These are phyloP conservation scores for Cercospora zeae-maydis DNA, from an alignment of 2,329 filamentous ascomycete species.

Conservation along the genomic window DNA sequence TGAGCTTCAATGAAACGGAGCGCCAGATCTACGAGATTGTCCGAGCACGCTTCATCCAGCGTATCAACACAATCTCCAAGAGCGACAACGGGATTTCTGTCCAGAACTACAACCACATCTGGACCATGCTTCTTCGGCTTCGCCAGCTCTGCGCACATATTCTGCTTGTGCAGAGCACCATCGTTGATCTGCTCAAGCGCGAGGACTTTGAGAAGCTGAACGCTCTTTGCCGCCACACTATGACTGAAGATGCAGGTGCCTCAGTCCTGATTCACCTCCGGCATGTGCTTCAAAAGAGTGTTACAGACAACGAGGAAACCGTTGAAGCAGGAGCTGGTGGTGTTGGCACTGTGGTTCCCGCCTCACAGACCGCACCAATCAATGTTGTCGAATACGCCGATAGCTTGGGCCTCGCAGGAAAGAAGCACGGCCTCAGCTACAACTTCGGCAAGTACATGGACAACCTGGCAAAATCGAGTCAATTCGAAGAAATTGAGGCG, in stretches of 20 bases:
- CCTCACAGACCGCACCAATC: constrained; percentile 18
- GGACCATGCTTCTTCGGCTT: constrained; percentile 49
- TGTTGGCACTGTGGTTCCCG: constrained; percentile 20
- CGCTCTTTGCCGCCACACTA: constrained; percentile 12
- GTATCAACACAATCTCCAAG: constrained; percentile 40
- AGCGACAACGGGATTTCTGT: constrained; percentile 26
- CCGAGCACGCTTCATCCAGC: constrained; percentile 40
- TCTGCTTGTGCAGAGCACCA: constrained; percentile 46
- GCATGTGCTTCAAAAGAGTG: constrained; percentile 18
- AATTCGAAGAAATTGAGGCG: constrained; percentile 38
- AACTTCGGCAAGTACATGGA: constrained; percentile 44
- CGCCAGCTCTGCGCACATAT: constrained; percentile 52
- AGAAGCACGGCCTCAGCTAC: constrained; percentile 38
- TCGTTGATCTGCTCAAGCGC: constrained; percentile 45
- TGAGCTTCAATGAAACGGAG: constrained; percentile 54
- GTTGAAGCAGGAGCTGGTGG: constrained; percentile 21
- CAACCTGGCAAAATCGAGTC: constrained; percentile 34
- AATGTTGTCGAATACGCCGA: constrained; percentile 19
- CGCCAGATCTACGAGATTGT: constrained; percentile 54
- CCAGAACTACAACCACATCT: constrained; percentile 40
- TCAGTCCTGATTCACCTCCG: constrained; percentile 24
- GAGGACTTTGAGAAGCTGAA: constrained; percentile 46
- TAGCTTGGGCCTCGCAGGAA: constrained; percentile 25
- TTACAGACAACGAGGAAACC: constrained; percentile 10
- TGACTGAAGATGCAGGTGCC: constrained; percentile 17